Percentiles rank a stretch among this genome's conserved stretches.
Conservation (phyloP, 345 rosid genomes). For the Rubroshorea leprosula region DNA sequence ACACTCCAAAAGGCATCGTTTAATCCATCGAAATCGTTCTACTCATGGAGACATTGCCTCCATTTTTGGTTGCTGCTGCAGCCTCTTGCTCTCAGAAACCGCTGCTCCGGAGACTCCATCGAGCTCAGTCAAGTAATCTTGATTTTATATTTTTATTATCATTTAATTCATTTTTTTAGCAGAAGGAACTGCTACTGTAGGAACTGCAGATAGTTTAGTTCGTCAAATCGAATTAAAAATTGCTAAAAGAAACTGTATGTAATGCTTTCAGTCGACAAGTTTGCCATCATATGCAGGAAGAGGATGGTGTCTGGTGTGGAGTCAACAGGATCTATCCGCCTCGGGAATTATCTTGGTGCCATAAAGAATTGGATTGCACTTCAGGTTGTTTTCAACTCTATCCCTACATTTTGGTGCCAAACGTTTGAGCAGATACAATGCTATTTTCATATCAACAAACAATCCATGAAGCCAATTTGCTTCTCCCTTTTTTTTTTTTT, state of each 20-base stretch:
- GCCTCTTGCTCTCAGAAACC: conserved; percentile 33
- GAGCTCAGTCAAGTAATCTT: conserved; percentile 30
- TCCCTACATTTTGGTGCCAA: no score
- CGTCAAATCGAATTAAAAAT: not conserved
- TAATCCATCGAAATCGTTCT: conserved; percentile 4
- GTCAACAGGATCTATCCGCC: conserved; percentile 85
- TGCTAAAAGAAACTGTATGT: no score
- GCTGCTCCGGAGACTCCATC: conserved; percentile 30
- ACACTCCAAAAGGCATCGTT: conserved; percentile 11
- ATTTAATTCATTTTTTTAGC: no score
- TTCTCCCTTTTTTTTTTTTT: no score
- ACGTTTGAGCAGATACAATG: conserved; percentile 2
- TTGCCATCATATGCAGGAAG: conserved; percentile 36
- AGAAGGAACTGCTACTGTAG: not conserved
- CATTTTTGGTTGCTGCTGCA: conserved; percentile 40
- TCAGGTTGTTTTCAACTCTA: conserved; percentile 50
- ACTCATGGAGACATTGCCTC: conserved; percentile 7
- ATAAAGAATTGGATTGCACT: conserved; percentile 78
- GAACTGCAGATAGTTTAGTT: not conserved
- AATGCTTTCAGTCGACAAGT: no score
- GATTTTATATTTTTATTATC: not conserved
- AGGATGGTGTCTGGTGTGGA: conserved; percentile 90
- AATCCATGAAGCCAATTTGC: not conserved
- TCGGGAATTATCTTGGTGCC: conserved; percentile 90
- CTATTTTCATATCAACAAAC: not conserved